phyloP scores from a whole-genome alignment of 2,329 filamentous ascomycete genomes.

The Elsinoe arachidis region DNA sequence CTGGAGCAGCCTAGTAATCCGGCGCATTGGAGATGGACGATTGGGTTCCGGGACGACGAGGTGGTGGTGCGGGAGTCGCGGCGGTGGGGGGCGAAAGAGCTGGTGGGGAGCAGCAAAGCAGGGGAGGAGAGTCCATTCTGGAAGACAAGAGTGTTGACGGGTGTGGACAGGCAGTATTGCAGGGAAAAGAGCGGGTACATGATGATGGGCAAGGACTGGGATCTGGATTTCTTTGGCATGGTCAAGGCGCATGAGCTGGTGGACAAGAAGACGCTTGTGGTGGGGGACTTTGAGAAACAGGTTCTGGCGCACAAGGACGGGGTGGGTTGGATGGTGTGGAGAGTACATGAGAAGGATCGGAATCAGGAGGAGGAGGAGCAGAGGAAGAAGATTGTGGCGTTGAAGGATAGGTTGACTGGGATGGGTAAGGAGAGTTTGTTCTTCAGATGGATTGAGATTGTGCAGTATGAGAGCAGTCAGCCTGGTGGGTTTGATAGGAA shows the following conservation, averaged over 20 bases:
- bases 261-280: constrained; percentile 49
- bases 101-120: constrained; percentile 45
- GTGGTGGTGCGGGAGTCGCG: constrained; percentile 72
- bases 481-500: constrained; percentile 71
- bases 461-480: constrained; percentile 75
- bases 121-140: constrained; percentile 49
- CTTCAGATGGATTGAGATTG: constrained; percentile 84
- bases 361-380: constrained; percentile 49
- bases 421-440: constrained; percentile 84
- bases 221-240: constrained; percentile 80
- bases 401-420: constrained; percentile 64
- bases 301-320: constrained; percentile 61
- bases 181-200: constrained; percentile 78
- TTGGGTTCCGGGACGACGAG: constrained; percentile 73
- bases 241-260: constrained; percentile 61
- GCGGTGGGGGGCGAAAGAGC: constrained; percentile 57
- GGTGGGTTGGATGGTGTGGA: constrained; percentile 54
- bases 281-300: constrained; percentile 62
- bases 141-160: constrained; percentile 54
- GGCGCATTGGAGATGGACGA: constrained; percentile 59
- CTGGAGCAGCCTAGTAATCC: constrained; percentile 57
- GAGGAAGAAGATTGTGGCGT: constrained; percentile 66
- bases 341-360: constrained; percentile 25
- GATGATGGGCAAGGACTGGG: constrained; percentile 76
- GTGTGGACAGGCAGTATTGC: constrained; percentile 59